phyloP scores from a whole-genome alignment of 352 stramenopile genomes.

The Phytopythium delawarense region DNA sequence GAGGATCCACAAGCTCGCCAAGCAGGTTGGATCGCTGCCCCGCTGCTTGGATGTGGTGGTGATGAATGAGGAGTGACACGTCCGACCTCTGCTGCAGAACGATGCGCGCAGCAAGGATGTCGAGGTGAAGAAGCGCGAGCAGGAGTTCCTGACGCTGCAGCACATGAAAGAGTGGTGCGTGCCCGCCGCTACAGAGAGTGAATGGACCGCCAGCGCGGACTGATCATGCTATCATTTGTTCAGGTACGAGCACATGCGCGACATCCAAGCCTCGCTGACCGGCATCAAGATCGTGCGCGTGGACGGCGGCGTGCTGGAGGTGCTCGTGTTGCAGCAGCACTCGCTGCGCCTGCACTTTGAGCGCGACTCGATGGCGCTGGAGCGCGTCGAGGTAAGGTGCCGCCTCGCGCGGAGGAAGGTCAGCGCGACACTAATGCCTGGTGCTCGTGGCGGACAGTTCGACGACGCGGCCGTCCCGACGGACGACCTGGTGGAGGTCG shows the following conservation, averaged over 20 bases:
- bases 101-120: constrained; percentile 62
- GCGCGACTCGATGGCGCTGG: constrained; percentile 43
- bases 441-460: constrained; percentile 11
- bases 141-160: constrained; percentile 61
- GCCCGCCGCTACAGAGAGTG: not conserved
- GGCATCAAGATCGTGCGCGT: constrained; percentile 56
- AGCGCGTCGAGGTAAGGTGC: constrained; percentile 42
- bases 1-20: constrained; percentile 22
- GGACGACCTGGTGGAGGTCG: constrained; percentile 46
- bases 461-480: constrained; percentile 20
- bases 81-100: constrained; percentile 24
- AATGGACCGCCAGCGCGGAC: not conserved
- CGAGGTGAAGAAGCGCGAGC: constrained; percentile 67
- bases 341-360: constrained; percentile 58
- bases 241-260: constrained; percentile 65
- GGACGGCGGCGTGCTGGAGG: constrained; percentile 54
- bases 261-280: constrained; percentile 46
- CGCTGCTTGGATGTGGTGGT: not conserved
- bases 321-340: constrained; percentile 48
- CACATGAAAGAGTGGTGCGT: constrained; percentile 74
- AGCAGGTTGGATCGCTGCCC: constrained; percentile 1
- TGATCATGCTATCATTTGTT: not conserved
- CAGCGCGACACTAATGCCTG: not conserved
- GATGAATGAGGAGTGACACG: not conserved
- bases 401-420: constrained; percentile 1